These are phyloP conservation scores for Hibiscus trionum DNA, from an alignment of 345 rosid genomes.

Conservation along the genomic window DNA sequence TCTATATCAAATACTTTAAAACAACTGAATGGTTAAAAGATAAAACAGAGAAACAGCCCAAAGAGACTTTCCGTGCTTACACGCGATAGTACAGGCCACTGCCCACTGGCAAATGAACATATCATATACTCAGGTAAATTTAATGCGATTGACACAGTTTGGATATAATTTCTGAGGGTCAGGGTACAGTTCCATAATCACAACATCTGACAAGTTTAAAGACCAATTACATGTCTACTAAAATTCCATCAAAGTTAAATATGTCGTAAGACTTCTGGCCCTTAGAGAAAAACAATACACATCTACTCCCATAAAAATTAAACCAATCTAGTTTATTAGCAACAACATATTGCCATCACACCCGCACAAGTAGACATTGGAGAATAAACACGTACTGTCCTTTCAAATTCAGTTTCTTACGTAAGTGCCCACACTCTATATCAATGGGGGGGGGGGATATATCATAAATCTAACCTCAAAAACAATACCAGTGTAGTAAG, in stretches of 20 bases:
- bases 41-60: neutral
- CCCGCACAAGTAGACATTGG: neutral
- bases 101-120: neutral
- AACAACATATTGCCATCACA: neutral
- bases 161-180: neutral
- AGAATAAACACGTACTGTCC: neutral
- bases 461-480: slow-evolving; percentile 66
- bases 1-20: neutral
- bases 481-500: slow-evolving; percentile 94
- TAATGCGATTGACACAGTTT: neutral
- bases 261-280: neutral
- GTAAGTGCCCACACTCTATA: neutral
- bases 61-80: neutral
- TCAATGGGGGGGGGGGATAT: neutral
- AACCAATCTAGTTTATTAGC: neutral
- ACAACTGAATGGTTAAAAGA: neutral
- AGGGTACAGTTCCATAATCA: neutral
- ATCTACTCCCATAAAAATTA: neutral
- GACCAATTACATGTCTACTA: neutral
- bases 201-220: neutral
- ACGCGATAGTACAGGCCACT: neutral
- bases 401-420: neutral
- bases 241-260: neutral
- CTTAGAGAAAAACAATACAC: neutral
- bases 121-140: neutral